phyloP scores from a whole-genome alignment of 2,329 filamentous ascomycete species.

The Leptographium procerum region DNA sequence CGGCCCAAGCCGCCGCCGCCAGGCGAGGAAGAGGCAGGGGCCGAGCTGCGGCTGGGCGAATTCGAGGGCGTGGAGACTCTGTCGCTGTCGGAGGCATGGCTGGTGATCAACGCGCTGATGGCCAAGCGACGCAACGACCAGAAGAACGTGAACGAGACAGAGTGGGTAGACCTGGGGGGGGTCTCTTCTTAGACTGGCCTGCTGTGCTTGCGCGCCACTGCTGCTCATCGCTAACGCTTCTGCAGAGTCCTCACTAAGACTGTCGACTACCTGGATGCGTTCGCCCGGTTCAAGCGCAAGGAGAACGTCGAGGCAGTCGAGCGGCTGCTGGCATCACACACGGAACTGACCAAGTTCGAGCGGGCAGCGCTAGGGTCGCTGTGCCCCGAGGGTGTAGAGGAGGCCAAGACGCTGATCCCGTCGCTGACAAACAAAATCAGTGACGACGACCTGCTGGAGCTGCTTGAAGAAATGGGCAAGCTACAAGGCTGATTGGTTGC shows the following conservation, averaged over 20 bases:
- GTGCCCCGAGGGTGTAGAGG: constrained; percentile 85
- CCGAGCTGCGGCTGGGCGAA: constrained; percentile 77
- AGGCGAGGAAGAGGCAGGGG: constrained; percentile 79
- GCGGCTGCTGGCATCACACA: constrained; percentile 67
- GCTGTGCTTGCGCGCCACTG: background rate
- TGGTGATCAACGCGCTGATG: constrained; percentile 84
- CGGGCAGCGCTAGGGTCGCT: constrained; percentile 83
- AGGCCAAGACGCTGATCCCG: constrained; percentile 92
- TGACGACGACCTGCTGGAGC: constrained; percentile 76
- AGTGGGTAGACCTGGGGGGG: no score
- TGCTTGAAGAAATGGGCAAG: constrained; percentile 86
- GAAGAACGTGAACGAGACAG: constrained; percentile 75
- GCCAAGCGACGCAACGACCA: constrained; percentile 67
- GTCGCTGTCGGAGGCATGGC: constrained; percentile 80
- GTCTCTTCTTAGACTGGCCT: no score
- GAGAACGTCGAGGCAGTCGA: constrained; percentile 94
- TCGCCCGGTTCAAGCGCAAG: constrained; percentile 90
- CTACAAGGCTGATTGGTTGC: constrained; percentile 32
- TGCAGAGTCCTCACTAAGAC: constrained; percentile 71
- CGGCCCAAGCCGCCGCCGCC: constrained; percentile 57
- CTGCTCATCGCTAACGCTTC: background rate
- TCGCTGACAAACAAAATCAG: constrained; percentile 80
- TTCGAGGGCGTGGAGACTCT: constrained; percentile 87
- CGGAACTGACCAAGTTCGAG: constrained; percentile 82
- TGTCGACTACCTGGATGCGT: constrained; percentile 84